phyloP scores from a whole-genome alignment of 164 flowering plant genomes.

The Sextonia rubra region DNA sequence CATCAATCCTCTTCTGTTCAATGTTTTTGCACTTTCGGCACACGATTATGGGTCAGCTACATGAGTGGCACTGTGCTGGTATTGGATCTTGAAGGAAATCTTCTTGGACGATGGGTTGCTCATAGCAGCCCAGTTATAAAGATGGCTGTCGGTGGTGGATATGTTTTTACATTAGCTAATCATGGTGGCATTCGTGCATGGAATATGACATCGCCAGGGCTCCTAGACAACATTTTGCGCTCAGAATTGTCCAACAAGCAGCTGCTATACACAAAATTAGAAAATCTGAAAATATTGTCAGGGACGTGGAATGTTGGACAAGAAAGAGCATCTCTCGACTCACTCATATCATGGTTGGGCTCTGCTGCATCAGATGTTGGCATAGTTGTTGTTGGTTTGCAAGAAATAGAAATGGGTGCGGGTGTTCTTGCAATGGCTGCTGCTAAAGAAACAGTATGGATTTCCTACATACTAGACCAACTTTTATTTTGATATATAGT shows the following conservation, averaged over 20 bases:
- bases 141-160: slow-evolving; percentile 60
- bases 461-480: neutral
- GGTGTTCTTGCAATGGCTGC: slow-evolving; percentile 99
- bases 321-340: slow-evolving; percentile 76
- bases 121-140: slow-evolving; percentile 73
- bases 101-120: slow-evolving; percentile 85
- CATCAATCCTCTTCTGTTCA: slow-evolving; percentile 60
- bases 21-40: slow-evolving; percentile 74
- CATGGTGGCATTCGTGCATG: slow-evolving; percentile 99
- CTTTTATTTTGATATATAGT: neutral
- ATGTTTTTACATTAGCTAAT: slow-evolving; percentile 76
- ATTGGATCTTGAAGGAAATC: slow-evolving; percentile 75
- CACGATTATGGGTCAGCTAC: slow-evolving; percentile 84
- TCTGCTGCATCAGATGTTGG: slow-evolving; percentile 74
- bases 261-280: slow-evolving; percentile 41
- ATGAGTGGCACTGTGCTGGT: slow-evolving; percentile 70
- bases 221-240: slow-evolving; percentile 62
- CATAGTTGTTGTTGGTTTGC: slow-evolving; percentile 85
- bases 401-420: slow-evolving; percentile 99
- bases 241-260: slow-evolving; percentile 66
- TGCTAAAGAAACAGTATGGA: slow-evolving; percentile 91
- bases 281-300: slow-evolving; percentile 54
- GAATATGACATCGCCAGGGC: slow-evolving; percentile 76
- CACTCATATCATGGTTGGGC: slow-evolving; percentile 86
- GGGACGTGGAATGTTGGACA: slow-evolving; percentile 99